Conservation (phyloP, 768 basidiomycete species). For the Suillus occidentalis region DNA sequence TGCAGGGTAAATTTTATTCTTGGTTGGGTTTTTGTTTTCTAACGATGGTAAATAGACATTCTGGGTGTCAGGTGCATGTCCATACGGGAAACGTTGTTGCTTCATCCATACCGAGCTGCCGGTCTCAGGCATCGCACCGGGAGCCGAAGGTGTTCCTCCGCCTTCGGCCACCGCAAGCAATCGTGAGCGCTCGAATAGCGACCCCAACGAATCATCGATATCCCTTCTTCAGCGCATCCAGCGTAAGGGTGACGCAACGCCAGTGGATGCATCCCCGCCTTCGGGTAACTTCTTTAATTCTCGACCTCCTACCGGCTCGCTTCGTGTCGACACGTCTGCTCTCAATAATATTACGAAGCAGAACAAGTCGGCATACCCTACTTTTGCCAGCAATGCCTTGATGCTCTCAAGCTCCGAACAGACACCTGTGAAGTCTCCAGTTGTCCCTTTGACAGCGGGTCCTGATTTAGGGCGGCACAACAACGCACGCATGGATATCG, state of each 20-base stretch:
- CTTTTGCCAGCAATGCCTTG: constrained; percentile 46
- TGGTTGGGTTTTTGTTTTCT: background rate
- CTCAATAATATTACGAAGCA: constrained; percentile 61
- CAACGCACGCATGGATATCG: constrained; percentile 68
- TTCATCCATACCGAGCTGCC: constrained; percentile 92
- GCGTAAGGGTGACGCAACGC: constrained; percentile 59
- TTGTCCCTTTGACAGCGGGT: constrained; percentile 74
- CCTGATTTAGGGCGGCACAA: constrained; percentile 82
- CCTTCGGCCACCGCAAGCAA: constrained; percentile 52
- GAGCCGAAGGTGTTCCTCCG: constrained; percentile 52
- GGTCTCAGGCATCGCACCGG: constrained; percentile 55
- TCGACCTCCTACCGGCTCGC: constrained; percentile 65
- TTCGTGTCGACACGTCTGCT: constrained; percentile 74
- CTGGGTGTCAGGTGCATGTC: constrained; percentile 92
- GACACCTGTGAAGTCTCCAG: constrained; percentile 64
- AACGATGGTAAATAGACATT: constrained; percentile 59
- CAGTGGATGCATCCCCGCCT: constrained; percentile 50
- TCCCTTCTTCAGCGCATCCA: constrained; percentile 81
- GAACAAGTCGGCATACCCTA: constrained; percentile 86
- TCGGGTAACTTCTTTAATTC: constrained; percentile 49
- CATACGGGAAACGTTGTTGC: constrained; percentile 90
- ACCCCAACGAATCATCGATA: constrained; percentile 69
- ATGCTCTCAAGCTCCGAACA: constrained; percentile 60
- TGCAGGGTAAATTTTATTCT: constrained; percentile 62
- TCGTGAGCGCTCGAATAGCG: constrained; percentile 75